phyloP scores from a whole-genome alignment of 495 filamentous ascomycete species.

The Xylaria telfairii region DNA sequence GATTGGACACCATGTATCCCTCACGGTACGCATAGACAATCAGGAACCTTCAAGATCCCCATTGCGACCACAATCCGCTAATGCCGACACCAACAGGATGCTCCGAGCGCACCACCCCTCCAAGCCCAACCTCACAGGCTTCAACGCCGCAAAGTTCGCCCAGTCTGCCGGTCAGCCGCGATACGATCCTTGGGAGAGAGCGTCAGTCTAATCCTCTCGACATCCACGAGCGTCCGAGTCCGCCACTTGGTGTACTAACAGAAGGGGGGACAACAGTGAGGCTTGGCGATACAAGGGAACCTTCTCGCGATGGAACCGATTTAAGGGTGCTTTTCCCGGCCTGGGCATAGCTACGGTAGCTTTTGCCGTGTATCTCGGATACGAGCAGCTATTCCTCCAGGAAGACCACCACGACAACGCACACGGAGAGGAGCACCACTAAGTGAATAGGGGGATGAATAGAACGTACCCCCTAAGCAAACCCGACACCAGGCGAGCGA shows the following conservation, averaged over 20 bases:
- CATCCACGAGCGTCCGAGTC: conserved; percentile 31
- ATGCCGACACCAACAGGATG: conserved; percentile 37
- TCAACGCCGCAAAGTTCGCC: conserved; percentile 76
- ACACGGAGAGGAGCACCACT: conserved; percentile 51
- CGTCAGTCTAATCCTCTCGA: conserved; percentile 56
- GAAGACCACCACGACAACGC: conserved; percentile 71
- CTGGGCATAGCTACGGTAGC: conserved; percentile 90
- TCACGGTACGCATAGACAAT: conserved; percentile 41
- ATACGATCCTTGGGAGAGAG: conserved; percentile 87
- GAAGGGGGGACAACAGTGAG: conserved; percentile 63
- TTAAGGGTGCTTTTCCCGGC: conserved; percentile 84
- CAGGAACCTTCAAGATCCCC: neutral
- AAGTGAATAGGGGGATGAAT: conserved; percentile 15
- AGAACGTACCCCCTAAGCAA: neutral
- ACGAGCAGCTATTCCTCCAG: conserved; percentile 84
- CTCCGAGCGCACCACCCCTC: conserved; percentile 44
- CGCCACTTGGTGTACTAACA: neutral
- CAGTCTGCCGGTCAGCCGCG: conserved; percentile 67
- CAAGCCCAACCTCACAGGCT: conserved; percentile 79
- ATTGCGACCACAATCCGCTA: neutral
- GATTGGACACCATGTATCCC: conserved; percentile 47
- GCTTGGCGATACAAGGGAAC: conserved; percentile 88
- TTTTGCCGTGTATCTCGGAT: conserved; percentile 86
- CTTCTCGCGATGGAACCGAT: conserved; percentile 87
- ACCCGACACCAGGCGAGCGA: neutral